phyloP scores from a whole-genome alignment of 1,284 basidiomycete species.

The Ceratobasidium sp. region DNA sequence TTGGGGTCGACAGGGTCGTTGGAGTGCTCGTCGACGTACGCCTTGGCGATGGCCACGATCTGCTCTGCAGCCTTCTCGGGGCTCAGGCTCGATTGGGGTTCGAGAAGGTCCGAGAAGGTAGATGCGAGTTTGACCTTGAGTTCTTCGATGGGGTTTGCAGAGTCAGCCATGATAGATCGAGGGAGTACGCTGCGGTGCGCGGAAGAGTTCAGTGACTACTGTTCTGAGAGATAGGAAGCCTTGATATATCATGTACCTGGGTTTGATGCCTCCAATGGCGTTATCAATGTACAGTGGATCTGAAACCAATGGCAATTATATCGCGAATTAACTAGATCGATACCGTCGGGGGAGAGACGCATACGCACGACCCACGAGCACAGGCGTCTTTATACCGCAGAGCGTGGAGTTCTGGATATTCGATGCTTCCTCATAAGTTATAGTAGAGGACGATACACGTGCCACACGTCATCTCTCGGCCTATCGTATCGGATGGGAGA shows the following conservation, averaged over 20 bases:
- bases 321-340: background rate
- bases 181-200: background rate
- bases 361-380: background rate
- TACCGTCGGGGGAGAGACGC: background rate
- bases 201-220: background rate
- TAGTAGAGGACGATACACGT: conserved; percentile 21
- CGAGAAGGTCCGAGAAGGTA: background rate
- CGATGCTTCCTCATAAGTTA: conserved; percentile 19
- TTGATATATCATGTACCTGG: background rate
- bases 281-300: background rate
- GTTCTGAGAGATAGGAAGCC: background rate
- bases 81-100: background rate
- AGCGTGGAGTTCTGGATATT: conserved; percentile 9
- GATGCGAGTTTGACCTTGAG: background rate
- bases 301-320: background rate
- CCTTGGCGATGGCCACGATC: background rate
- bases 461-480: conserved; percentile 6
- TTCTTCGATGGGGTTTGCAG: conserved; percentile 8
- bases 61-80: background rate
- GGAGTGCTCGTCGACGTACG: background rate
- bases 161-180: conserved; percentile 5
- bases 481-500: conserved; percentile 20
- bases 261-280: background rate
- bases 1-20: conserved; percentile 8
- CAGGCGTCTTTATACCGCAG: conserved; percentile 3